phyloP scores from a whole-genome alignment of 768 basidiomycete genomes.

The Nidularia sp. region DNA sequence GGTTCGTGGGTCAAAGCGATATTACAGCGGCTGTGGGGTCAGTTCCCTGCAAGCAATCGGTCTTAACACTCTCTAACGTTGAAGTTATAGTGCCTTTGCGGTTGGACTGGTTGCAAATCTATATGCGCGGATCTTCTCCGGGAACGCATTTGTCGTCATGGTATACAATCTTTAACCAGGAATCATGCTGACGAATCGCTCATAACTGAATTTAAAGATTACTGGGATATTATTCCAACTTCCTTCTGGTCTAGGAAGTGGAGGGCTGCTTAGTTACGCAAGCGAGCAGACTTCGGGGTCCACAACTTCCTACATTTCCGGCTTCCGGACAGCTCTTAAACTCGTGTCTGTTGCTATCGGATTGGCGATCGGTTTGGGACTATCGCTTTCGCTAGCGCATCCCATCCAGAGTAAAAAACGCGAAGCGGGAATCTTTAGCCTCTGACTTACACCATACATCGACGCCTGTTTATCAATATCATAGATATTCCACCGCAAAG shows the following conservation, averaged over 20 bases:
- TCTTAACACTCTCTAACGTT: constrained; percentile 3
- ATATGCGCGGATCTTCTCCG: constrained; percentile 69
- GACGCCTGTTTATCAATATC: neutral
- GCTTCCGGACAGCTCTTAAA: constrained; percentile 73
- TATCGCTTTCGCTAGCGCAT: constrained; percentile 63
- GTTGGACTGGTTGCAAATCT: constrained; percentile 79
- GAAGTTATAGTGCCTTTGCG: constrained; percentile 57
- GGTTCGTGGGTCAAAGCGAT: constrained; percentile 67
- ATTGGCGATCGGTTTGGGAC: constrained; percentile 75
- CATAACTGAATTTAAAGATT: constrained; percentile 27
- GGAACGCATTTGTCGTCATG: constrained; percentile 81
- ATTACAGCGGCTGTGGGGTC: constrained; percentile 75
- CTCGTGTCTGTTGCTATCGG: constrained; percentile 76
- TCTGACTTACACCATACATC: constrained; percentile 20
- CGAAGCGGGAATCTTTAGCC: constrained; percentile 60
- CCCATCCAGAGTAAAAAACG: constrained; percentile 56
- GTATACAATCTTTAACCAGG: constrained; percentile 24
- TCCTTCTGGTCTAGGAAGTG: constrained; percentile 76
- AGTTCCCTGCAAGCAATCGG: constrained; percentile 8
- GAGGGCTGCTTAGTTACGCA: constrained; percentile 73
- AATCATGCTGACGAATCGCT: constrained; percentile 4
- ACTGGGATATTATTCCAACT: constrained; percentile 84
- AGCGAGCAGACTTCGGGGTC: constrained; percentile 49
- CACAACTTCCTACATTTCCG: constrained; percentile 55
- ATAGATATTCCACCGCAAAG: no score